Conservation (phyloP, 371 early-diverging fungal species). For the Batrachochytrium dendrobatidis region DNA sequence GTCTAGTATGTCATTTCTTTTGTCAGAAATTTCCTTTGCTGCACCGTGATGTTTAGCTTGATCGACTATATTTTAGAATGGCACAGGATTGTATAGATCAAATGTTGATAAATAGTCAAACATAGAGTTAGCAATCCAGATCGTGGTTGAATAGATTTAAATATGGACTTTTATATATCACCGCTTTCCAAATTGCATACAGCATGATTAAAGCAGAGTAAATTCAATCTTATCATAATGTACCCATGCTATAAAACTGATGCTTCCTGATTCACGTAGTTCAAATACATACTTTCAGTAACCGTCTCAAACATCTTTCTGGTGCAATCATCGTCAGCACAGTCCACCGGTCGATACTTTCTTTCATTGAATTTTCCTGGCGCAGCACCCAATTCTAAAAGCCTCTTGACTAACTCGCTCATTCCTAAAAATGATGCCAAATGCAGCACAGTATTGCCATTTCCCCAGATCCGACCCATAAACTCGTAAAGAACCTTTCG, state of each 20-base stretch:
- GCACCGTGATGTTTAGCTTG: too few species aligned
- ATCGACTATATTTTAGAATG: too few species aligned
- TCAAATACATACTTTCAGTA: slow-evolving; percentile 34
- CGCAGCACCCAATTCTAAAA: slow-evolving; percentile 55
- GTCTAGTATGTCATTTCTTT: too few species aligned
- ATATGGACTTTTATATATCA: too few species aligned
- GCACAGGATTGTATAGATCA: too few species aligned
- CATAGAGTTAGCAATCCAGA: too few species aligned
- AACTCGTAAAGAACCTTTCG: slow-evolving; percentile 58
- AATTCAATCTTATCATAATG: neutral
- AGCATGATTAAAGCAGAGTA: neutral
- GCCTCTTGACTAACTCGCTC: slow-evolving; percentile 49
- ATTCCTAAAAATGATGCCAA: slow-evolving; percentile 64
- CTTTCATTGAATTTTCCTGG: slow-evolving; percentile 48
- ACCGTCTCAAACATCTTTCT: slow-evolving; percentile 41
- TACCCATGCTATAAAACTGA: neutral
- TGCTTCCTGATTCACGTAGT: neutral
- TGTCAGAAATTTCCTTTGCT: too few species aligned
- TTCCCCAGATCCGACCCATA: slow-evolving; percentile 59
- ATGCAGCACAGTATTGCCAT: slow-evolving; percentile 63
- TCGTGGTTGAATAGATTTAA: too few species aligned
- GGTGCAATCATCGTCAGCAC: slow-evolving; percentile 58
- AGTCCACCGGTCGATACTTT: slow-evolving; percentile 56
- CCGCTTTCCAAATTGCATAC: too few species aligned
- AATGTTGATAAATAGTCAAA: too few species aligned